Evolutionary conservation across 2,329 filamentous ascomycete species (phyloP), one percentile per base, ranked within the genome.

Genomic region (Thermomyces lanuginosus): DNA sequence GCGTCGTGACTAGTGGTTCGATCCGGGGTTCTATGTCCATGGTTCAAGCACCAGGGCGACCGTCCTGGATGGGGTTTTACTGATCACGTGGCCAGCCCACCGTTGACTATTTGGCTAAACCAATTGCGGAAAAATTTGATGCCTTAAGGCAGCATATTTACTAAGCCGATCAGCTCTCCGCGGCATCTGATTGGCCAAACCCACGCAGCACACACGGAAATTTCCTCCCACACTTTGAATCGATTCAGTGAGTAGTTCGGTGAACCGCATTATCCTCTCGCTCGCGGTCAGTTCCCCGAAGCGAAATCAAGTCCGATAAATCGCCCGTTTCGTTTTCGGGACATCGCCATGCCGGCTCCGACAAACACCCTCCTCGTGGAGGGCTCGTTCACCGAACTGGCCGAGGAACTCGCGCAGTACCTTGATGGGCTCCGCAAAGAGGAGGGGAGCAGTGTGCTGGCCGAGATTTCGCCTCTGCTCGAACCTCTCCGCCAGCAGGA

Each of bases 371-470:
- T 73, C 43, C 61, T 75, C 43, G 72, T 98, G 57, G 89, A 98
- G 65, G 89, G 89, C 56, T 71, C 72, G 46, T 92, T 93, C 56
- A 74, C 83, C 55, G 89, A 95, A 63, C 75, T 93, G 51, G 75
- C 79, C 47, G 75, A 80, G 57, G 89, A 98, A 63, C 79, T 98
- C 64, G 83, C 86, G 55, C 78, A 84, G 46, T 93, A 92, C 61
- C 66, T 98, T 53, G 82, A 92, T 57, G 65, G 74, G 43, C 70
- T 84, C 52, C 77, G 79, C 47, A 76, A 80, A 39, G 65, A 69
- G 36, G 31, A 14, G 24, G 66, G 66, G 38, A 55, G 55, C 37
- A 58, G 55, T 27, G 54, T 76, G 33, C 63, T 67, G 45, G 49
- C 63, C 40, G 73, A 78, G 42, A 61, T 89, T 51, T 66, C 74